Base-by-base conservation (phyloP, 345 rosid species). In the Cochlearia excelsa region DNA sequence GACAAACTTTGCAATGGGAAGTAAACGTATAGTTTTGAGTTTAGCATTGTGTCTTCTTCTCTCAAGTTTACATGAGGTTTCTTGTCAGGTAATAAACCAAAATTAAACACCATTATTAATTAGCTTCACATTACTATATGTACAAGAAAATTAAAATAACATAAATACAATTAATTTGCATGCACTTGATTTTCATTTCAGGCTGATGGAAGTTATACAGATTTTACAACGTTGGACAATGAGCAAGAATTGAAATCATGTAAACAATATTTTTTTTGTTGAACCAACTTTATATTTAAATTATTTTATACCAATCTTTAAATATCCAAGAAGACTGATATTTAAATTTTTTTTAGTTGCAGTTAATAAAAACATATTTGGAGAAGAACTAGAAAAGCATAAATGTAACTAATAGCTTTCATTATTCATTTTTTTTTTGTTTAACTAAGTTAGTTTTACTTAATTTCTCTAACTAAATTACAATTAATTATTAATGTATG, bases 61-160 rank as follows among this genome's bases (percentile, higher is more conserved):
- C 55, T 56, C 49, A 57, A 66, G 35, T 42, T 66, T 47, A 27
- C 50, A 56, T 56, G 56, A 66, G 57, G 49, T 56, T 40, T 61
- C 66, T 50, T 50, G 57, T 5, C 66, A 61, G 57, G 66, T 50
- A 40, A 61, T 35, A 11, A 59, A 44, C 7, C 64, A 44, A 34
- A 6, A 2, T 26, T 28, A 26, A 35, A 33, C 1, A 33, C 26
- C 3, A 7, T 40, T 46, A 7, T 40, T 46, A 5, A 30, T 6
- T 34, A 4, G 26, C 4, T 59, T 33, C 5, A 34, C 35, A 46
- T 47, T 1, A 1, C 5, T 6, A 43, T 33, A 5, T 33, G 5
- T 33, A 52, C 1, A 16, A 16, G 23, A 16, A 16, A 16, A 26
- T 35, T n/a, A 52, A 16, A 3, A 16, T 1, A 23, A 3, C 6